A percentile compares a stretch with the other conserved stretches of the same genome.
These are phyloP conservation scores for Dorcoceras hygrometricum DNA, from an alignment of 257 asterid genomes.

Conservation along the genomic window DNA sequence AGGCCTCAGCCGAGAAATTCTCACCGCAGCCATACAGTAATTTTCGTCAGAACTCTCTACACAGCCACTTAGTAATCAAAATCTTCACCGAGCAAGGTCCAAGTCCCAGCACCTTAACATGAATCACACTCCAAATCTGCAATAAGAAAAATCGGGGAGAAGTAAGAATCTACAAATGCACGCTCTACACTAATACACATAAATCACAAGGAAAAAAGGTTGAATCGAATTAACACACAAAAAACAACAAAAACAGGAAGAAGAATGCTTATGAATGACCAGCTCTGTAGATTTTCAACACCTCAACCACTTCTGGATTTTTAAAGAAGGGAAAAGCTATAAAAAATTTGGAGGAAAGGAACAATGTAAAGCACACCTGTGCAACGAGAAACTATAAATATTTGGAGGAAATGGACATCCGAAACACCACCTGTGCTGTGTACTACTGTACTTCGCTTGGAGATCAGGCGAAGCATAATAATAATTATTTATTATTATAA, in stretches of 20 bases:
- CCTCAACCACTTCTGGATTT: neutral
- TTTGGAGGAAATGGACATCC: neutral
- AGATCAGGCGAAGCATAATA: neutral
- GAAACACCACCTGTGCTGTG: neutral
- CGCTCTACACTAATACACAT: neutral
- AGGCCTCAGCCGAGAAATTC: conserved; percentile 35
- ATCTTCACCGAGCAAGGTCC: conserved; percentile 15
- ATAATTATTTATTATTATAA: no score
- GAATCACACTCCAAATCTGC: neutral
- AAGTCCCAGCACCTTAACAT: neutral
- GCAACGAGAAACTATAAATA: neutral
- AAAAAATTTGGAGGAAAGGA: neutral
- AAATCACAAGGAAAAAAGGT: neutral
- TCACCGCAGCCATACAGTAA: conserved; percentile 40
- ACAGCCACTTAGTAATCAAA: conserved; percentile 5
- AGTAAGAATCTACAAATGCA: neutral
- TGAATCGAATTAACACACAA: neutral
- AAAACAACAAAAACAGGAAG: no score
- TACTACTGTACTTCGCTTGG: neutral
- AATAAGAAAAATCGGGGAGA: neutral
- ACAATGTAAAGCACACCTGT: neutral
- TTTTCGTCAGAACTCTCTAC: conserved; percentile 11
- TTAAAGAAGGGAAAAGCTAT: neutral
- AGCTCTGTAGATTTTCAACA: neutral
- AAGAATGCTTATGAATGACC: neutral